phyloP scores from a whole-genome alignment of 164 flowering plant species.

The Annona squamosa region DNA sequence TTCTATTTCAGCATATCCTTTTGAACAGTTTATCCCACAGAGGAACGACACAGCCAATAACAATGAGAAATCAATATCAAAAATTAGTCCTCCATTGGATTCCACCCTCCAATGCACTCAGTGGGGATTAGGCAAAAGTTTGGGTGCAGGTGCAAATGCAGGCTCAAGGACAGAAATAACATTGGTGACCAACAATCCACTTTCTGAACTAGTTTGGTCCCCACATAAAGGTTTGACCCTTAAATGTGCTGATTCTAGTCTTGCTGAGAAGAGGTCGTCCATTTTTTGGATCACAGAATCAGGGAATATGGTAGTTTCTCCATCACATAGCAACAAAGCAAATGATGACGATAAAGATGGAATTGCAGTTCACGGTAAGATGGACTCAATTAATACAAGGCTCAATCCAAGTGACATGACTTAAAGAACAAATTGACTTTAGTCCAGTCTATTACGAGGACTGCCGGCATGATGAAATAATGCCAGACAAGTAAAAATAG shows the following conservation, averaged over 20 bases:
- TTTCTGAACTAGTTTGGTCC: conserved; percentile 87
- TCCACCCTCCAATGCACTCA: conserved; percentile 18
- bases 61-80: conserved; percentile 23
- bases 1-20: conserved; percentile 24
- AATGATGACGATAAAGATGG: conserved; percentile 14
- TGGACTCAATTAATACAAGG: conserved; percentile 4
- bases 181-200: conserved; percentile 31
- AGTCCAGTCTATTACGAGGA: conserved; percentile 14
- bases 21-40: conserved; percentile 11
- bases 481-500: conserved; percentile 8
- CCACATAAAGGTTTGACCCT: conserved; percentile 52
- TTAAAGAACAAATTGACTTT: conserved; percentile 11
- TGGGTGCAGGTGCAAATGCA: conserved; percentile 96
- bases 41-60: conserved; percentile 30
- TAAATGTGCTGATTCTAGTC: conserved; percentile 46
- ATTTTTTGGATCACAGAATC: conserved; percentile 29
- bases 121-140: conserved; percentile 18
- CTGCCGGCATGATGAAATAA: conserved; percentile 7
- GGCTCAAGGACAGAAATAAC: conserved; percentile 36
- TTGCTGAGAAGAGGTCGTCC: conserved; percentile 25
- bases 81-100: conserved; percentile 31
- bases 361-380: conserved; percentile 15
- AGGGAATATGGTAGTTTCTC: conserved; percentile 25
- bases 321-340: conserved; percentile 15
- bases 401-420: conserved; percentile 12